Evolutionary conservation across 176 grass and related monocot species (phyloP).

Genomic region (Melocanna baccifera): DNA sequence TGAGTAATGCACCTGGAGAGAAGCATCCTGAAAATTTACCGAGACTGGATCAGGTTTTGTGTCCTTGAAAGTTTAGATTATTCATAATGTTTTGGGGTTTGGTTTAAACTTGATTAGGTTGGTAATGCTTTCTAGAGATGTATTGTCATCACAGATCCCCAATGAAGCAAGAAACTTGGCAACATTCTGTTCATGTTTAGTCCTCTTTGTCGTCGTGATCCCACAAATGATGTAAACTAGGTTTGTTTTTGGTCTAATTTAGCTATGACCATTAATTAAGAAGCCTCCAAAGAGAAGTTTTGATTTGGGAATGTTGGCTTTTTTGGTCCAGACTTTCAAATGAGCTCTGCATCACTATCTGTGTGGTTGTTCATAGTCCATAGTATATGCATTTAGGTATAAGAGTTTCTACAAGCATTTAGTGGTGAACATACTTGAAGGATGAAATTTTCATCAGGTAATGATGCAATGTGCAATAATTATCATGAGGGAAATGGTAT

Average conservation of each 20-base stretch:
- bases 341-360: not conserved
- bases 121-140: not conserved
- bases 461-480: not conserved
- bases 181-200: not conserved
- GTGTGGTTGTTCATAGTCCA: not conserved
- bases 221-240: not conserved
- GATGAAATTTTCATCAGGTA: not conserved
- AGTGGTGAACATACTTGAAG: not conserved
- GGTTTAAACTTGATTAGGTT: not conserved
- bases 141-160: not conserved
- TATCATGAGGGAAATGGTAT: not conserved
- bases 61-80: not conserved
- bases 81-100: not conserved
- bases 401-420: not conserved
- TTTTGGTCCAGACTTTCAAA: not conserved
- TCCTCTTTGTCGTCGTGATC: not conserved
- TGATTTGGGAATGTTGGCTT: not conserved
- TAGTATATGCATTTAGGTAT: not conserved
- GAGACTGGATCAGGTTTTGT: not conserved
- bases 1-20: not conserved
- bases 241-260: not conserved
- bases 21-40: not conserved
- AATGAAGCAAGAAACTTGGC: conserved; percentile 8
- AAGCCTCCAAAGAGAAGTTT: not conserved
- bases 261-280: not conserved